Percentiles rank a stretch among this genome's conserved stretches.
phyloP scores from a whole-genome alignment of 2,329 filamentous ascomycete species.

The Verticillium longisporum region DNA sequence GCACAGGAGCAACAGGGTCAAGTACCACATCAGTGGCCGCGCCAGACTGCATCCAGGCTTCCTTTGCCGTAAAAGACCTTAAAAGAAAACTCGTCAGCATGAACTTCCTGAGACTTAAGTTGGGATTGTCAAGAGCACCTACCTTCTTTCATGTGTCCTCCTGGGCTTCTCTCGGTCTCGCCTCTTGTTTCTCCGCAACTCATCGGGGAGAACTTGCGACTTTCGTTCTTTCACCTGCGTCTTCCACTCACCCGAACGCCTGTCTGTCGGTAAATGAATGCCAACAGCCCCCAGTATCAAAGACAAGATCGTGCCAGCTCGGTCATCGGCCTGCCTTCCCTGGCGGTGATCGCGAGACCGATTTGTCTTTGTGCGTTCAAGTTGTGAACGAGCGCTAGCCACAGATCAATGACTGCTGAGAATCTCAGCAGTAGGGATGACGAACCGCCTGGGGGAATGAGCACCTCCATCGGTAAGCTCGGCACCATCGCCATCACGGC shows the following conservation, averaged over 20 bases:
- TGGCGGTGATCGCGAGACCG: not conserved
- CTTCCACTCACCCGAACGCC: too few relatives aligned
- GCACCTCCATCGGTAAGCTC: not conserved
- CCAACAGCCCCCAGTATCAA: not conserved
- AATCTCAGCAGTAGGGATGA: not conserved
- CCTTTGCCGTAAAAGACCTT: not conserved
- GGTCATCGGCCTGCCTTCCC: not conserved
- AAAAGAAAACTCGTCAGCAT: not conserved
- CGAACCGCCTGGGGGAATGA: not conserved
- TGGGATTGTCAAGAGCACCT: too few relatives aligned
- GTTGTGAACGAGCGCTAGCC: not conserved
- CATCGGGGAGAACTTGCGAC: too few relatives aligned
- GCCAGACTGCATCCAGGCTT: not conserved
- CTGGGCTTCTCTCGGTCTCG: not conserved
- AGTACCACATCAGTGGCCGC: not conserved
- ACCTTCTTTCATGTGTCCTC: not conserved
- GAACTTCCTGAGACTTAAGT: too few relatives aligned
- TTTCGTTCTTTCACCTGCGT: too few relatives aligned
- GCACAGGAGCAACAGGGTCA: not conserved
- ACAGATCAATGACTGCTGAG: not conserved
- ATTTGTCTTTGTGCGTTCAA: not conserved
- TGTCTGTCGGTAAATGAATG: not conserved
- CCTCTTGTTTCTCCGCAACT: not conserved
- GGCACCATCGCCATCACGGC: not conserved
- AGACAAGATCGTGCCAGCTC: not conserved